Conservation (phyloP, 352 stramenopile genomes). For the Phytophthora niederhauseri region DNA sequence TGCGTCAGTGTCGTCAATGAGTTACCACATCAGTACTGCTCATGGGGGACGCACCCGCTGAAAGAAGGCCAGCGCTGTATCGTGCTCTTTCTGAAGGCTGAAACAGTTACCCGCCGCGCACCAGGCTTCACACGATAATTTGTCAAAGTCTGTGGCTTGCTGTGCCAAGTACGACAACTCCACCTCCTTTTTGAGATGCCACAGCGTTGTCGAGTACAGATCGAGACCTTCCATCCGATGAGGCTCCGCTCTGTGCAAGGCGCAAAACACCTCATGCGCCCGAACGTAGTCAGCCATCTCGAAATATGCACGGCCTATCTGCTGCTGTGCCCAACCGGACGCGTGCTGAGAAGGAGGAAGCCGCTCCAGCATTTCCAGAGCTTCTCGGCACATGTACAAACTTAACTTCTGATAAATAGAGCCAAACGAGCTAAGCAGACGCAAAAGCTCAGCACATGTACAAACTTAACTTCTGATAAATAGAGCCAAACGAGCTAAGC, state of each 20-base stretch:
- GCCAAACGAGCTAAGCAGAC: slow-evolving; percentile 72
- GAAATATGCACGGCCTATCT: slow-evolving; percentile 95
- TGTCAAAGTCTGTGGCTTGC: slow-evolving; percentile 94
- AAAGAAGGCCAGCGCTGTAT: slow-evolving; percentile 97
- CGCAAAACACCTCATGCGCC: slow-evolving; percentile 88
- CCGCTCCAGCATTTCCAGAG: slow-evolving; percentile 87
- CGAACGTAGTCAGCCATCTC: slow-evolving; percentile 95
- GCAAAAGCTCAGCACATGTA: slow-evolving; percentile 57
- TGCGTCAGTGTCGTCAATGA: neutral
- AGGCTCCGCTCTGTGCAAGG: slow-evolving; percentile 91
- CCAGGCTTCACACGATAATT: slow-evolving; percentile 94
- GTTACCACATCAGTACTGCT: neutral
- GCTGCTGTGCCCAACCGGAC: slow-evolving; percentile 95
- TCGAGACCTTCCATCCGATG: slow-evolving; percentile 95
- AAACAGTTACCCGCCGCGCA: slow-evolving; percentile 98
- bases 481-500: slow-evolving; percentile 72
- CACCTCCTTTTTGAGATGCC: slow-evolving; percentile 98
- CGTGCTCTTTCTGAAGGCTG: slow-evolving; percentile 98
- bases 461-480: slow-evolving; percentile 71
- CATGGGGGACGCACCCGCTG: slow-evolving; percentile 64
- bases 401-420: slow-evolving; percentile 75
- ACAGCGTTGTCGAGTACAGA: slow-evolving; percentile 96
- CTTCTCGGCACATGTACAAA: slow-evolving; percentile 84
- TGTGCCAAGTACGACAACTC: slow-evolving; percentile 97
- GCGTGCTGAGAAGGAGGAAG: slow-evolving; percentile 86